Evolutionary conservation across 805 yeast species (phyloP).

Genomic region (Nakazawaea wickerhamii): DNA sequence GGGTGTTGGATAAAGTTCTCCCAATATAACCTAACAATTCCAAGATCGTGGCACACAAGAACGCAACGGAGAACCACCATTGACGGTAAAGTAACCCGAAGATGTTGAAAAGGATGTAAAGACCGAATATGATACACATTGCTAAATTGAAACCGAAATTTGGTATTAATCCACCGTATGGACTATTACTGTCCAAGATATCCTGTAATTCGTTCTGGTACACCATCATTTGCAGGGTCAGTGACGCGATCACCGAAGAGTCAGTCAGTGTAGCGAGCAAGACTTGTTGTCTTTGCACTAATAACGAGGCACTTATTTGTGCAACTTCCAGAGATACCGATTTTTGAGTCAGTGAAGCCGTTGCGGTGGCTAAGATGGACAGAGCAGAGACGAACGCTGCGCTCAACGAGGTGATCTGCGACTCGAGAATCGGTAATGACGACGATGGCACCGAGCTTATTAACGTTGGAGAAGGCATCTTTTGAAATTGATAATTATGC

Average conservation of each 20-base stretch:
- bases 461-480: background rate
- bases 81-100: slow-evolving; percentile 44
- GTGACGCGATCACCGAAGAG: slow-evolving; percentile 15
- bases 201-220: background rate
- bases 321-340: background rate
- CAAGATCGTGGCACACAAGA: slow-evolving; percentile 49
- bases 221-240: slow-evolving; percentile 17
- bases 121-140: slow-evolving; percentile 48
- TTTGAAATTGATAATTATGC: too few relatives aligned
- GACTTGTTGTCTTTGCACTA: background rate
- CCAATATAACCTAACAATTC: slow-evolving; percentile 70
- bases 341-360: background rate
- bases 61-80: slow-evolving; percentile 60
- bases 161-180: slow-evolving; percentile 37
- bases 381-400: background rate
- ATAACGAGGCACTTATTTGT: background rate
- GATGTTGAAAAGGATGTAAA: slow-evolving; percentile 38
- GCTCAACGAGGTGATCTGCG: background rate
- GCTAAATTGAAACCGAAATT: slow-evolving; percentile 52
- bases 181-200: slow-evolving; percentile 4
- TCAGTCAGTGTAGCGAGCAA: slow-evolving; percentile 31
- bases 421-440: background rate
- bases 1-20: slow-evolving; percentile 40
- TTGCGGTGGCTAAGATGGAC: background rate
- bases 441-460: background rate